Conservation (phyloP, 2,329 filamentous ascomycete species). For the Ceratocystis eucalypticola region DNA sequence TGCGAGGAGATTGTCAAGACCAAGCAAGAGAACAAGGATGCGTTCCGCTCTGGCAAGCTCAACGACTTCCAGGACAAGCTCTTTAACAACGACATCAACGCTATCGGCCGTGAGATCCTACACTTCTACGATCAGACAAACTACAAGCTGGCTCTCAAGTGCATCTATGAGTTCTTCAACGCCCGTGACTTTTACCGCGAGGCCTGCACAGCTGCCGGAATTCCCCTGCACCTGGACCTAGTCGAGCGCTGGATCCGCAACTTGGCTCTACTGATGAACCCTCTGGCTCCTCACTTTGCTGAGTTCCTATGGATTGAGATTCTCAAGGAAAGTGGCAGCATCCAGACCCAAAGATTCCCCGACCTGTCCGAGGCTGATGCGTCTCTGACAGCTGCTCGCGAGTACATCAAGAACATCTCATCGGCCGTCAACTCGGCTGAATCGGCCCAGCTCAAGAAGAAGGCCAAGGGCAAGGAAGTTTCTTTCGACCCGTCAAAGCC, state of each 20-base stretch:
- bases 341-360: conserved; percentile 71
- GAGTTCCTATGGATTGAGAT: conserved; percentile 93
- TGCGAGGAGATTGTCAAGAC: conserved; percentile 72
- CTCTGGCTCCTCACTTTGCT: conserved; percentile 83
- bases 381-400: conserved; percentile 59
- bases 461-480: conserved; percentile 79
- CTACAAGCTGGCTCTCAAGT: conserved; percentile 49
- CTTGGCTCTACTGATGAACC: conserved; percentile 68
- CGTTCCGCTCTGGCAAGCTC: conserved; percentile 59
- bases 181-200: conserved; percentile 87
- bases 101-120: conserved; percentile 62
- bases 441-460: conserved; percentile 69
- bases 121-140: conserved; percentile 66
- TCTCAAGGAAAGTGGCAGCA: conserved; percentile 57
- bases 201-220: conserved; percentile 57
- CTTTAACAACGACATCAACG: conserved; percentile 88
- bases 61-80: conserved; percentile 74
- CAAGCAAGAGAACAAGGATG: conserved; percentile 34
- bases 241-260: conserved; percentile 71
- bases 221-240: conserved; percentile 76
- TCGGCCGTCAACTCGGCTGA: conserved; percentile 79
- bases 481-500: conserved; percentile 80
- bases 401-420: conserved; percentile 64
- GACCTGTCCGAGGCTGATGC: conserved; percentile 51
- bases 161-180: conserved; percentile 80